Conservation (phyloP, 1,284 basidiomycete genomes). For the Somion occarium region DNA sequence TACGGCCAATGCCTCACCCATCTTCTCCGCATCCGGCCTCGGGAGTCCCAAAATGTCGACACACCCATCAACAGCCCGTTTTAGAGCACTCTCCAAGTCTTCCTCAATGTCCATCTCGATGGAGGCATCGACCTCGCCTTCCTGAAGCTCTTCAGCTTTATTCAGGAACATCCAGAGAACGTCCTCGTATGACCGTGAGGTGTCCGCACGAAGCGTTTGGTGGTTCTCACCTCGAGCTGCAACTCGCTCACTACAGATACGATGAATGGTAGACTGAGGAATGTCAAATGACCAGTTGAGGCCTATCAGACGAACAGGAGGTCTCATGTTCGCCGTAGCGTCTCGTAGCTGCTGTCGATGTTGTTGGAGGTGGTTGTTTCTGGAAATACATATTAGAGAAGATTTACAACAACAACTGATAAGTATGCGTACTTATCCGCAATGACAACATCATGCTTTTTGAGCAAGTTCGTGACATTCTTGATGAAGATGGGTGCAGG, state of each 20-base stretch:
- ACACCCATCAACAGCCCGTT: conserved; percentile 57
- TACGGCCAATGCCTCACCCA: conserved; percentile 55
- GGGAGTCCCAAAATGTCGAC: conserved; percentile 46
- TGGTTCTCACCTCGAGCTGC: conserved; percentile 76
- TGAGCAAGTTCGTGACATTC: conserved; percentile 65
- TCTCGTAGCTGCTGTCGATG: conserved; percentile 72
- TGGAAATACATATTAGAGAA: conserved; percentile 25
- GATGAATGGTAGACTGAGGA: conserved; percentile 54
- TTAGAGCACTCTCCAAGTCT: conserved; percentile 50
- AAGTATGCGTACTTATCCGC: conserved; percentile 72
- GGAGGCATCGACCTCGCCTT: conserved; percentile 56
- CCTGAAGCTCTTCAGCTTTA: conserved; percentile 59
- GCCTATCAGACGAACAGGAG: conserved; percentile 68
- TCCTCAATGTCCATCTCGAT: conserved; percentile 65
- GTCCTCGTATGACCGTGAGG: conserved; percentile 62
- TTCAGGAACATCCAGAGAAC: conserved; percentile 81
- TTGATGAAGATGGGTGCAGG: conserved; percentile 73
- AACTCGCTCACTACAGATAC: conserved; percentile 76
- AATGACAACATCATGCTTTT: conserved; percentile 72
- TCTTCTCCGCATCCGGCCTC: conserved; percentile 48
- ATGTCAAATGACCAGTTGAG: conserved; percentile 71
- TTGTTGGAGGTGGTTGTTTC: conserved; percentile 83
- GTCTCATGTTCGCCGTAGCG: conserved; percentile 35
- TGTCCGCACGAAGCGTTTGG: conserved; percentile 71
- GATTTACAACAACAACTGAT: too few relatives aligned